Base-by-base conservation (phyloP, 2,329 filamentous ascomycete species). In the Colletotrichum incanum region DNA sequence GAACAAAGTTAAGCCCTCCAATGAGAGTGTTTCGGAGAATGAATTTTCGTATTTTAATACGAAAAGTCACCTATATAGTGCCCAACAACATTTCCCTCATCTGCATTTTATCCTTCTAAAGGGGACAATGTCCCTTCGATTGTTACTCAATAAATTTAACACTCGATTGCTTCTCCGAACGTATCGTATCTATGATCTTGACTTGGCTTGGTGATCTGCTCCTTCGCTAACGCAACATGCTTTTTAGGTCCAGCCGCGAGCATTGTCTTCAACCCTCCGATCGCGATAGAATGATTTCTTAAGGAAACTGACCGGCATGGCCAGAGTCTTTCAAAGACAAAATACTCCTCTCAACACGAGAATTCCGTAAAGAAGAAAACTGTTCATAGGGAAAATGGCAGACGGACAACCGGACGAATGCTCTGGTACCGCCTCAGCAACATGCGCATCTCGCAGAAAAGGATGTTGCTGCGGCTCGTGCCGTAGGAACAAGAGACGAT, bases 381-480 rank as follows among this genome's bases (percentile, higher is more conserved):
- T 18, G 2, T 43, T 47, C 45, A 23, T 12, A 7, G 14, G 18
- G 20, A 23, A 5, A 23, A 45, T 59, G 37, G 39, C 6, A 14
- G 39, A 37, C 23, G 37, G 45, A 43, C 14, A 12, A 5, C 23
- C 12, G 6, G 56, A 31, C 3, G 20, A 20, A 20, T 59, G 56
- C 39, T 26, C 23, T 8, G 56, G 39, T 9, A 16, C 37, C 14
- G 18, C 39, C 37, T 45, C 56, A 3, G 28, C n/a, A 16, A 28
- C 6, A 43, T 5, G 23, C 39, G 16, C 7, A 8, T 18, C 56
- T 11, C 50, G 50, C 2, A 5, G 23, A 4, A 23, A 39, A 59
- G 39, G 39, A 41, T 45, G 56, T 28, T 59, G 39, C 56, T 59
- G 56, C 39, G 39, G 56, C 7, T 59, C 56, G 23, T 59, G 56